Evolutionary conservation across 2,329 filamentous ascomycete genomes (phyloP).

Genomic region (Parafenestella ontariensis): DNA sequence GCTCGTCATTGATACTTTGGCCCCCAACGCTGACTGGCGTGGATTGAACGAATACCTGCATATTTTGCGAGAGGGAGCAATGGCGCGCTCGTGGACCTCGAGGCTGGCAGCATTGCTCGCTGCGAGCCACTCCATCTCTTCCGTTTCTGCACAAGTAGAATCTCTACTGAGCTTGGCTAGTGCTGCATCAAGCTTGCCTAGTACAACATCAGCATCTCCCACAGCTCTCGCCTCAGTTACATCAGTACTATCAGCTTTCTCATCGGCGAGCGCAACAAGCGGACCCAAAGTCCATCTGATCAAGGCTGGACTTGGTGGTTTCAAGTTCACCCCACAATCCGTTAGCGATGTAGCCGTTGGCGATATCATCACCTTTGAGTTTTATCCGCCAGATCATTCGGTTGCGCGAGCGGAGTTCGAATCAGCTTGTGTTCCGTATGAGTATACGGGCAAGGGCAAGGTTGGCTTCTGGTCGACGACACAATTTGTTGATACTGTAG

Average conservation of each 20-base stretch:
- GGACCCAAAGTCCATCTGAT: constrained; percentile 42
- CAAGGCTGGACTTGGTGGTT: constrained; percentile 45
- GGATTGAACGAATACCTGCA: neutral
- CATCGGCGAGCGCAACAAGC: constrained; percentile 23
- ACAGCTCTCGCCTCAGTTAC: constrained; percentile 5
- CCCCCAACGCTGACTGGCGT: neutral
- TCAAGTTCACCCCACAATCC: constrained; percentile 48
- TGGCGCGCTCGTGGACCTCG: constrained; percentile 14
- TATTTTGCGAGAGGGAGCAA: constrained; percentile 1
- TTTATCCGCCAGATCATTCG: constrained; percentile 53
- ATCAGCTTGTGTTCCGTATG: constrained; percentile 51
- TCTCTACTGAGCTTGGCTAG: no score
- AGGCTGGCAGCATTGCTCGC: constrained; percentile 17
- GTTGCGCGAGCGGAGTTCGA: constrained; percentile 51
- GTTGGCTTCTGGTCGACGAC: constrained; percentile 43
- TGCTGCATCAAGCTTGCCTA: no score
- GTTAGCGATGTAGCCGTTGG: constrained; percentile 47
- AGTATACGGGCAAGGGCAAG: constrained; percentile 36
- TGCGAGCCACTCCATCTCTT: constrained; percentile 11
- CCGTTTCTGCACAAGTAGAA: constrained; percentile 5
- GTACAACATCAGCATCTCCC: neutral
- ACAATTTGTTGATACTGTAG: constrained; percentile 28
- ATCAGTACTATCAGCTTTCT: constrained; percentile 9
- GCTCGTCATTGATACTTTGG: neutral
- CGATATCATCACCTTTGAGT: constrained; percentile 48